Evolutionary conservation across 108 stramenopile species (phyloP).

Genomic region (Heterococcus sp.): DNA sequence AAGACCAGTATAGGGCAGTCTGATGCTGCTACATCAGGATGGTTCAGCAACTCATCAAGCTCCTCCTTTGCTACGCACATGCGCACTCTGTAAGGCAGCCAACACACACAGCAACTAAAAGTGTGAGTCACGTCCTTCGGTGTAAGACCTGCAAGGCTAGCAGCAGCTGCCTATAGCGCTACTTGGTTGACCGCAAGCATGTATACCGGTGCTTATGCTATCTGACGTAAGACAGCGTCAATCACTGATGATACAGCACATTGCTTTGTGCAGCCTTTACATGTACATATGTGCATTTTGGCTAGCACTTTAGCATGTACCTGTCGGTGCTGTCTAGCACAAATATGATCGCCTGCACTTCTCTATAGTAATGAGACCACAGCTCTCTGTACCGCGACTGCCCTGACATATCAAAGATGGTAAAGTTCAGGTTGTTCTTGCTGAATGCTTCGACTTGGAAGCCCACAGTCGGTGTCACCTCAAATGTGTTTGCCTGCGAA

Average conservation of each 20-base stretch:
- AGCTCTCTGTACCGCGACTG: conserved; percentile 50
- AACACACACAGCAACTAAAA: too few relatives aligned
- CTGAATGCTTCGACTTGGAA: conserved; percentile 56
- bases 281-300: too few relatives aligned
- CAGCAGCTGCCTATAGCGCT: too few relatives aligned
- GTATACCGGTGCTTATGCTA: too few relatives aligned
- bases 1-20: background rate
- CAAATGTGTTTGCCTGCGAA: conserved; percentile 52
- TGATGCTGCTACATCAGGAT: conserved; percentile 12
- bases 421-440: conserved; percentile 57
- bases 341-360: conserved; percentile 56
- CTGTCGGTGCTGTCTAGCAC: conserved; percentile 60
- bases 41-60: conserved; percentile 44
- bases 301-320: too few relatives aligned
- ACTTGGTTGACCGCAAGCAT: too few relatives aligned
- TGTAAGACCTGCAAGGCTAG: too few relatives aligned
- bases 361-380: conserved; percentile 59
- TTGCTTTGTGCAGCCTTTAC: too few relatives aligned
- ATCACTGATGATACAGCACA: too few relatives aligned
- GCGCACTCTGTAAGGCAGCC: conserved; percentile 35
- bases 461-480: conserved; percentile 62
- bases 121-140: too few relatives aligned
- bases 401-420: conserved; percentile 60
- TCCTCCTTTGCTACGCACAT: conserved; percentile 61
- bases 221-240: too few relatives aligned